Conservation (phyloP, 495 filamentous ascomycete genomes). For the Amniculicola lignicola region DNA sequence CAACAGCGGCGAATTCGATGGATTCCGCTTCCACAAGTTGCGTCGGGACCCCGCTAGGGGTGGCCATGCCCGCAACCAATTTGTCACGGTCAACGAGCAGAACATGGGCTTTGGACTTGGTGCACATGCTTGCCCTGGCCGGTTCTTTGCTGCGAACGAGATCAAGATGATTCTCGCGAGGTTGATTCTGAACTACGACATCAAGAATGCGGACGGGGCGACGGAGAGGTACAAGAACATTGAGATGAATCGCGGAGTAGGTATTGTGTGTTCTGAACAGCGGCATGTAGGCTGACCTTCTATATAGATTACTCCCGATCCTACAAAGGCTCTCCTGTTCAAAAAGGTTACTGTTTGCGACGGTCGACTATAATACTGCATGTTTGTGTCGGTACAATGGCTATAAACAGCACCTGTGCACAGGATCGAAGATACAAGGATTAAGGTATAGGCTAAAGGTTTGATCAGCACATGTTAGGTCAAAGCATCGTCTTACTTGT, state of each 20-base stretch:
- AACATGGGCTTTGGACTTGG: conserved; percentile 23
- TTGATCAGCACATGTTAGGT: not conserved
- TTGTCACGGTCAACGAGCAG: conserved; percentile 23
- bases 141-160: conserved; percentile 31
- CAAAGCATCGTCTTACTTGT: not conserved
- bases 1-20: conserved; percentile 23
- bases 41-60: not conserved
- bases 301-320: conserved; percentile 16
- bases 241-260: not conserved
- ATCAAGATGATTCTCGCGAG: conserved; percentile 30
- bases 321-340: conserved; percentile 20
- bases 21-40: conserved; percentile 25
- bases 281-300: not conserved
- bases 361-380: not conserved
- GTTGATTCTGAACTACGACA: conserved; percentile 17
- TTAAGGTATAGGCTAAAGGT: not conserved
- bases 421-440: too few relatives aligned
- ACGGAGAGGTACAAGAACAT: conserved; percentile 15
- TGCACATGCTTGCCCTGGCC: conserved; percentile 23
- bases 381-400: not conserved
- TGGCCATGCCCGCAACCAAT: conserved; percentile 22
- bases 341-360: conserved; percentile 11
- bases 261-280: not conserved
- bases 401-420: not conserved
- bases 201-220: conserved; percentile 19